phyloP scores from a whole-genome alignment of 2,329 filamentous ascomycete species.

The Neonectria magnoliae region DNA sequence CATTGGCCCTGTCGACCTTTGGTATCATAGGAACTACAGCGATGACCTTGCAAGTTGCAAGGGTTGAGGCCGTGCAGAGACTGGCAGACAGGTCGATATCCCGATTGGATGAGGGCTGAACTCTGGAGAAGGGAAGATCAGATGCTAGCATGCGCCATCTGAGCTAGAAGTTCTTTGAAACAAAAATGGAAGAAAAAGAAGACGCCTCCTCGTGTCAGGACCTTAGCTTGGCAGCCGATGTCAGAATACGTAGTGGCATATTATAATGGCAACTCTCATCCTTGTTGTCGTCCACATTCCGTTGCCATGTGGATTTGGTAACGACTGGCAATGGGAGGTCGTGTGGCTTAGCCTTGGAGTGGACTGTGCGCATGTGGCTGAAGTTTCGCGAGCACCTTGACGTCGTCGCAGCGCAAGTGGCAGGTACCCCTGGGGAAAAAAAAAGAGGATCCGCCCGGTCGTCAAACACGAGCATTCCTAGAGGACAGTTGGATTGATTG shows the following conservation, averaged over 20 bases:
- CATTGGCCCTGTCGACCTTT: neutral
- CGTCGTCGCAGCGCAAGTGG: conserved; percentile 9
- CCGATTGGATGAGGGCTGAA: neutral
- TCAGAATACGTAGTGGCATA: neutral
- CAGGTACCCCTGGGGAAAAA: conserved; percentile 37
- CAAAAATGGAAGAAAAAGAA: neutral
- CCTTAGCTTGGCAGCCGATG: neutral
- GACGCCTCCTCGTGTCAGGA: neutral
- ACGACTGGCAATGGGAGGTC: neutral
- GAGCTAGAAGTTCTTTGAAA: neutral
- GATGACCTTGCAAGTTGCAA: conserved; percentile 14
- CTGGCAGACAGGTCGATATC: conserved; percentile 6
- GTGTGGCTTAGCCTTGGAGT: conserved; percentile 9
- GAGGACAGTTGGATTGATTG: conserved; percentile 42
- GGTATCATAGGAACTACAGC: conserved; percentile 7
- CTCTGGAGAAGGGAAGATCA: neutral
- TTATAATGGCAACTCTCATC: neutral
- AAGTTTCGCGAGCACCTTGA: conserved; percentile 2
- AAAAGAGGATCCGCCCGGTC: conserved; percentile 29
- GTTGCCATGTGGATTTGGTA: neutral
- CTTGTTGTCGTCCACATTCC: neutral
- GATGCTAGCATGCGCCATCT: neutral
- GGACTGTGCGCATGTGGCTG: conserved; percentile 11
- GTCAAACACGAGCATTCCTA: conserved; percentile 25
- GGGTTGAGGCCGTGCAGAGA: conserved; percentile 11